Conservation (phyloP, 192 early-diverging fungal genomes). For the Mycoemilia scoparia region DNA sequence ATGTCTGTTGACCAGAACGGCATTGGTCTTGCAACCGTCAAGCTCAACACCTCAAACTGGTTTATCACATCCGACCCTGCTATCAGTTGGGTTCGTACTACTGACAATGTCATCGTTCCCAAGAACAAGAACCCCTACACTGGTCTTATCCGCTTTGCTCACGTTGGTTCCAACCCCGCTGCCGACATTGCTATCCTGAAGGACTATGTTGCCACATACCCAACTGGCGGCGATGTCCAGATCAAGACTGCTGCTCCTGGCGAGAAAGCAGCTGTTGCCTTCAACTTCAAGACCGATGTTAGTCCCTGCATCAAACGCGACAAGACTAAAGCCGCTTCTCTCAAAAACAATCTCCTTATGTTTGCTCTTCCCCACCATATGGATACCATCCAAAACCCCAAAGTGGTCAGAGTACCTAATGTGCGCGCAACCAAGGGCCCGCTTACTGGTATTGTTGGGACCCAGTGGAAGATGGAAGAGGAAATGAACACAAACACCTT, state of each 20-base stretch:
- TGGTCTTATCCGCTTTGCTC: constrained; percentile 29
- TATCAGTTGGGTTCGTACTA: constrained; percentile 19
- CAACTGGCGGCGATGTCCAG: constrained; percentile 18
- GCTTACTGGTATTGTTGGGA: not conserved
- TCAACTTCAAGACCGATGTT: constrained; percentile 24
- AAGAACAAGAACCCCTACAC: too few species aligned
- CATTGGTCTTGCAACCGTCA: too few species aligned
- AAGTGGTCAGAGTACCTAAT: too few species aligned
- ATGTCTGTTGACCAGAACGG: too few species aligned
- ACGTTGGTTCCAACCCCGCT: constrained; percentile 17
- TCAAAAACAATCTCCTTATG: too few species aligned
- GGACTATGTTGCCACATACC: constrained; percentile 21
- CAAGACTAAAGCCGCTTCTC: too few species aligned
- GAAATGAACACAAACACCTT: not conserved
- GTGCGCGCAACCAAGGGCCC: not conserved
- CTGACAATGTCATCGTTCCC: too few species aligned
- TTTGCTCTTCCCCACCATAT: constrained; percentile 28
- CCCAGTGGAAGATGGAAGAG: not conserved
- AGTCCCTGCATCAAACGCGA: too few species aligned
- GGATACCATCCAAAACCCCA: constrained; percentile 9
- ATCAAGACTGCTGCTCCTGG: constrained; percentile 7
- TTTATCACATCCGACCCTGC: constrained; percentile 19
- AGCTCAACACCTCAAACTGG: constrained; percentile 31
- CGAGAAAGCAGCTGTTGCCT: constrained; percentile 13
- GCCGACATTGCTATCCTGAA: constrained; percentile 23